phyloP scores from a whole-genome alignment of 2,329 filamentous ascomycete species.

The Chrysosporium queenslandicum region DNA sequence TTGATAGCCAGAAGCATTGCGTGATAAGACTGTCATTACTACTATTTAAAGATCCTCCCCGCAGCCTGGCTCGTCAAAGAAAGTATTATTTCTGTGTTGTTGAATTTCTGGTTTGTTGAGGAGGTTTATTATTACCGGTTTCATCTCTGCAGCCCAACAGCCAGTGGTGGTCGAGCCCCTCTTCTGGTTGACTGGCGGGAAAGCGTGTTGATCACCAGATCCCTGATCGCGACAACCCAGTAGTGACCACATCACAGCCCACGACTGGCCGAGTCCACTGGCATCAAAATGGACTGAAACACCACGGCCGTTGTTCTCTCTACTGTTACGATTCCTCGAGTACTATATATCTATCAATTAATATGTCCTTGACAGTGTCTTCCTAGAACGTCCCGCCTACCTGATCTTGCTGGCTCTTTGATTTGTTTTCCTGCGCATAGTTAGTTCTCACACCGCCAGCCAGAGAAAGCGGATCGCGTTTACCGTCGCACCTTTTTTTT shows the following conservation, averaged over 20 bases:
- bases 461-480: neutral
- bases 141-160: no score
- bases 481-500: neutral
- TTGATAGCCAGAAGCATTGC: neutral
- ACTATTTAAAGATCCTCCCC: no score
- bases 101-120: no score
- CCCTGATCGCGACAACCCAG: neutral
- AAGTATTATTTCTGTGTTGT: no score
- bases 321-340: no score
- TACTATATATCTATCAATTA: no score
- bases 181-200: constrained; percentile 5
- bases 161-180: neutral
- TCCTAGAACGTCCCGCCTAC: neutral
- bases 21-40: neutral
- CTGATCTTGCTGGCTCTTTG: no score
- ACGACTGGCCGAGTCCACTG: neutral
- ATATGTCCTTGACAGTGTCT: neutral
- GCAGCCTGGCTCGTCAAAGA: no score
- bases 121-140: no score
- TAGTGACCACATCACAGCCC: neutral
- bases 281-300: neutral
- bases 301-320: no score
- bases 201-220: constrained; percentile 6
- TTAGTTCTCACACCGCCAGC: neutral
- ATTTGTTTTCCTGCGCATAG: no score